Conservation (phyloP, 192 early-diverging fungal genomes). For the Gaertneriomyces sp. region DNA sequence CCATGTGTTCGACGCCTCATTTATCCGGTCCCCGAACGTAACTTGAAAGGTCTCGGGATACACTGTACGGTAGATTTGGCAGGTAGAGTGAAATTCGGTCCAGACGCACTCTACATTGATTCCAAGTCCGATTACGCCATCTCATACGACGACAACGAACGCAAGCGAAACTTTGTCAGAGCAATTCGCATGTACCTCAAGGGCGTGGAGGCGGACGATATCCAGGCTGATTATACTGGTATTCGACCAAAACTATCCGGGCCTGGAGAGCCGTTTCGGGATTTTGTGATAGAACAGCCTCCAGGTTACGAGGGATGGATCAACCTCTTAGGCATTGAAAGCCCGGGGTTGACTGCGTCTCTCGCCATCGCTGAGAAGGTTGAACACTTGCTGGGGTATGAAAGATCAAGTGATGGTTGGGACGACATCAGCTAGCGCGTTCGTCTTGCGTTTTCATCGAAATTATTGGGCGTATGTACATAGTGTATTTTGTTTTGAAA, state of each 20-base stretch:
- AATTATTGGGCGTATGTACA: too few relatives aligned
- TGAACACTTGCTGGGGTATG: conserved; percentile 6
- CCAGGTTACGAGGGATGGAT: conserved; percentile 61
- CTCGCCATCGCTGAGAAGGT: conserved; percentile 73
- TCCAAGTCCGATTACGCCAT: conserved; percentile 57
- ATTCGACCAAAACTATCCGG: conserved; percentile 78
- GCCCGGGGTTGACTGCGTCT: conserved; percentile 78
- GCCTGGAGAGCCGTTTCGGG: conserved; percentile 66
- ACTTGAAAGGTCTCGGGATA: conserved; percentile 68
- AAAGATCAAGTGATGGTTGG: not conserved
- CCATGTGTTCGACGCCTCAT: conserved; percentile 58
- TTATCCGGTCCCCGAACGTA: conserved; percentile 75
- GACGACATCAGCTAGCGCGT: not conserved
- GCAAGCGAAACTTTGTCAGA: conserved; percentile 38
- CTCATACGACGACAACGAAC: conserved; percentile 35
- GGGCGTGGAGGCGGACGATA: conserved; percentile 46
- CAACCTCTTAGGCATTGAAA: conserved; percentile 80
- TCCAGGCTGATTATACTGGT: conserved; percentile 71
- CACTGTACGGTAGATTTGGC: conserved; percentile 78
- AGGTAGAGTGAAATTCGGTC: conserved; percentile 75
- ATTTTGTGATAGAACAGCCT: conserved; percentile 63
- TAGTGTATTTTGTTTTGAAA: too few relatives aligned
- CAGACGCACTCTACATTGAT: conserved; percentile 64
- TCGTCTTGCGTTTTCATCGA: too few relatives aligned
- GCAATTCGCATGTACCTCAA: conserved; percentile 68